Conservation (phyloP, 2,329 filamentous ascomycete species). For the Hirsutella thompsonii region DNA sequence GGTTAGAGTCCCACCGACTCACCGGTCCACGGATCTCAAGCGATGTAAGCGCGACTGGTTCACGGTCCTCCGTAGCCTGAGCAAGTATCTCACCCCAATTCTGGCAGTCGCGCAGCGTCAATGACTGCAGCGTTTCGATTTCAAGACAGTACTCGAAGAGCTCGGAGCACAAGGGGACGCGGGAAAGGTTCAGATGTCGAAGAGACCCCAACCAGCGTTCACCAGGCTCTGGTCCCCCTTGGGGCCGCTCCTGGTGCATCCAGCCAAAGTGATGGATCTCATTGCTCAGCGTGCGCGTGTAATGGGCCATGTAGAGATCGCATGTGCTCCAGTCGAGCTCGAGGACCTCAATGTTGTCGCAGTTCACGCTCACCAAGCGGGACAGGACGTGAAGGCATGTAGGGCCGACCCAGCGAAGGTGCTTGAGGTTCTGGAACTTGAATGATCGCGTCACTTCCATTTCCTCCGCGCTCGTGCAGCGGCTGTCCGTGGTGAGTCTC, state of each 20-base stretch:
- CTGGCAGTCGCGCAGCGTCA: not conserved
- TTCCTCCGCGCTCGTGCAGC: not conserved
- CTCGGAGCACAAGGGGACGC: not conserved
- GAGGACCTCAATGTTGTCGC: not conserved
- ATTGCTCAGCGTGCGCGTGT: no score
- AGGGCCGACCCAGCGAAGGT: not conserved
- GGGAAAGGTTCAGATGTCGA: not conserved
- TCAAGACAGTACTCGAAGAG: not conserved
- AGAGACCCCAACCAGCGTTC: no score
- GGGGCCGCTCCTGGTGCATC: no score
- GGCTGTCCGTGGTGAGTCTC: not conserved
- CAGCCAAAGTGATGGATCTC: no score
- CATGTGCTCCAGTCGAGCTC: not conserved
- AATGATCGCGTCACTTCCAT: no score
- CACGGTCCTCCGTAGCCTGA: no score
- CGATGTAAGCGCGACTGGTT: not conserved
- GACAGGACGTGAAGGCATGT: not conserved
- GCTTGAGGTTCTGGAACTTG: no score
- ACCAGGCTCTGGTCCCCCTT: no score
- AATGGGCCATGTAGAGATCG: not conserved
- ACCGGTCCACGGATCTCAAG: not conserved
- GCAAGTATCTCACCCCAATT: not conserved
- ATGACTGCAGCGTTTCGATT: not conserved
- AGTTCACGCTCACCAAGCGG: not conserved
- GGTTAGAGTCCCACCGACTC: not conserved